Conservation (phyloP, 768 basidiomycete genomes). For the Serendipita sp. region DNA sequence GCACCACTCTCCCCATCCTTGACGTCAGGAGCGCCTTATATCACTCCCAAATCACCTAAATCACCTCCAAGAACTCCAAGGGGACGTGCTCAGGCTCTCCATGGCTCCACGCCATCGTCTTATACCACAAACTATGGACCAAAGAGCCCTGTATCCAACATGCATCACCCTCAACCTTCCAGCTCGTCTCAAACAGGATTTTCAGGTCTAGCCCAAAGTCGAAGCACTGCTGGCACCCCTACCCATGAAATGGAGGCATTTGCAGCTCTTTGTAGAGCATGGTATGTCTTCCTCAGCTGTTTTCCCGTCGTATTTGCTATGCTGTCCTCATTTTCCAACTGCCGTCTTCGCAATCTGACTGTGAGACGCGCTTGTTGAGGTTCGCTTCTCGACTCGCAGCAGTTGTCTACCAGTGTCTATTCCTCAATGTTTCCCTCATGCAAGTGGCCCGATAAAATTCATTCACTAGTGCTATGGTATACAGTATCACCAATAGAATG, state of each 20-base stretch:
- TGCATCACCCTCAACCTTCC: not conserved
- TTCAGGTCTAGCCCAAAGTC: not conserved
- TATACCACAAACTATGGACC: not conserved
- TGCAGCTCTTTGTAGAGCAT: conserved; percentile 59
- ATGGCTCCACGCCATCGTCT: not conserved
- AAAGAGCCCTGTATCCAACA: not conserved
- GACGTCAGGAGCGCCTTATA: not conserved
- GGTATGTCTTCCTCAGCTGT: conserved; percentile 30
- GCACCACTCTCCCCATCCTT: not conserved
- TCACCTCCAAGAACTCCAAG: conserved; percentile 3
- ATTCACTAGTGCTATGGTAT: too few relatives aligned
- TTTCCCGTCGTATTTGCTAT: not conserved
- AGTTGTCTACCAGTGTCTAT: not conserved
- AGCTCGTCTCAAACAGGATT: not conserved
- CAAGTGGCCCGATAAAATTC: too few relatives aligned
- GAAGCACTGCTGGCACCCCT: not conserved
- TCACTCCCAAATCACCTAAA: not conserved
- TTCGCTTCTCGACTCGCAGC: not conserved
- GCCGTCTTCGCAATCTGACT: not conserved
- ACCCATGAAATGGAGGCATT: conserved; percentile 59
- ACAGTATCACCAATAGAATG: too few relatives aligned
- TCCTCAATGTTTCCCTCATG: not conserved
- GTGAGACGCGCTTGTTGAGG: not conserved
- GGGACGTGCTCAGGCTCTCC: not conserved
- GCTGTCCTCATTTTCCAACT: not conserved